A percentile compares a stretch with the other conserved stretches of the same genome.
Conservation (phyloP, 345 rosid species). For the Cardiospermum halicacabum region DNA sequence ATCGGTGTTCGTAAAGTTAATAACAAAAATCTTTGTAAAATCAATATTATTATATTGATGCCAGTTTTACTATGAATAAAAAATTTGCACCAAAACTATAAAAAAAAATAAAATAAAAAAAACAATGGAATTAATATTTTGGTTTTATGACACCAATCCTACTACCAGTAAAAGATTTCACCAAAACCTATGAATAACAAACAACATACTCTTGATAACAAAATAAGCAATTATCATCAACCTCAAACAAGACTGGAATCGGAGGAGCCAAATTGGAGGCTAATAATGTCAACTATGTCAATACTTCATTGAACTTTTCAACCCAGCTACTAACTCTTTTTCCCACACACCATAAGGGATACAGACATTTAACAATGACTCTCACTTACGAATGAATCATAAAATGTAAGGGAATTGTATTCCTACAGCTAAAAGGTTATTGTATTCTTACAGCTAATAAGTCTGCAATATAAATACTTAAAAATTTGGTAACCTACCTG, state of each 20-base stretch:
- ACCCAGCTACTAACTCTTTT: neutral
- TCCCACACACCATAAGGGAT: neutral
- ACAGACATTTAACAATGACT: slow-evolving; percentile 1
- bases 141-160: neutral
- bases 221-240: neutral
- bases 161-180: neutral
- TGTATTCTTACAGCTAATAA: too few species aligned
- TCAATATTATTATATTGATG: too few species aligned
- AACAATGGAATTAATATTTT: too few species aligned
- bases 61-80: too few species aligned
- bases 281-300: neutral
- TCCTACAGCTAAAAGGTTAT: slow-evolving; percentile 3
- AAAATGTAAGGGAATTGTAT: slow-evolving; percentile 10
- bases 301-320: neutral
- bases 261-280: too few species aligned
- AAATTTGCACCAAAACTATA: too few species aligned
- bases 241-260: neutral
- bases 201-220: neutral
- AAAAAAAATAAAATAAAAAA: too few species aligned
- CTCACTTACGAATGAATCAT: slow-evolving; percentile 1
- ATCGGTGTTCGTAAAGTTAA: too few species aligned
- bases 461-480: slow-evolving; percentile 9
- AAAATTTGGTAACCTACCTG: slow-evolving; percentile 45
- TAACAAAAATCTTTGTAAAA: too few species aligned
- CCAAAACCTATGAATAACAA: neutral